Conservation (phyloP, 768 basidiomycete species). For the Cystobasidium ongulense region DNA sequence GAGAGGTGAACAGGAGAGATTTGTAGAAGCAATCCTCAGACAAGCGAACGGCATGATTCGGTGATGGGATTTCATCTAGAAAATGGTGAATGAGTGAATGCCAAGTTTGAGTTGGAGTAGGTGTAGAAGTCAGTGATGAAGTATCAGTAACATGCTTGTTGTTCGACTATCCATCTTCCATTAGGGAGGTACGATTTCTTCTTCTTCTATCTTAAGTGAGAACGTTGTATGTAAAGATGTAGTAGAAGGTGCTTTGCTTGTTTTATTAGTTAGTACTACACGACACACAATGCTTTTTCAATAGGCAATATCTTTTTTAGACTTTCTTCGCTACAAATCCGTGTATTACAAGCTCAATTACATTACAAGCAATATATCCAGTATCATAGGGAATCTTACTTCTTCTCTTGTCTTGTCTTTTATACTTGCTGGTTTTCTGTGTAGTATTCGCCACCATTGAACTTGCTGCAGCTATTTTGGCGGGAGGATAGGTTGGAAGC, state of each 20-base stretch:
- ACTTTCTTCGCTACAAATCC: too few species aligned
- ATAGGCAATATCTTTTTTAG: too few species aligned
- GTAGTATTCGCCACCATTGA: too few species aligned
- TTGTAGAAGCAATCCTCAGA: slow-evolving; percentile 29
- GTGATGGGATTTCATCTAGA: not conserved
- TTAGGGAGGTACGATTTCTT: not conserved
- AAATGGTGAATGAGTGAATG: not conserved
- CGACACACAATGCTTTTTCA: too few species aligned
- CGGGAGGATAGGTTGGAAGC: too few species aligned
- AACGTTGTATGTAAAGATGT: not conserved
- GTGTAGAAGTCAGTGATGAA: too few species aligned
- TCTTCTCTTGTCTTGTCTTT: too few species aligned
- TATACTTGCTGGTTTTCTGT: too few species aligned
- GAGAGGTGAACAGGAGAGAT: slow-evolving; percentile 32
- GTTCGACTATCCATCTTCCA: too few species aligned
- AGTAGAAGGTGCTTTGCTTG: not conserved
- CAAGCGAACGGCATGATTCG: slow-evolving; percentile 10
- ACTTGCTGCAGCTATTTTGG: too few species aligned
- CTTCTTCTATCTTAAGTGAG: not conserved
- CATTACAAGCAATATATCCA: not conserved
- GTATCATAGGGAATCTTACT: slow-evolving; percentile 7
- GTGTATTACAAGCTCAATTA: not conserved
- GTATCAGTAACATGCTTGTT: not conserved
- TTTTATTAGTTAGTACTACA: not conserved
- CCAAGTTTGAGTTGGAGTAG: not conserved